Conservation (phyloP, 768 basidiomycete genomes). For the Phallus indusiatus region DNA sequence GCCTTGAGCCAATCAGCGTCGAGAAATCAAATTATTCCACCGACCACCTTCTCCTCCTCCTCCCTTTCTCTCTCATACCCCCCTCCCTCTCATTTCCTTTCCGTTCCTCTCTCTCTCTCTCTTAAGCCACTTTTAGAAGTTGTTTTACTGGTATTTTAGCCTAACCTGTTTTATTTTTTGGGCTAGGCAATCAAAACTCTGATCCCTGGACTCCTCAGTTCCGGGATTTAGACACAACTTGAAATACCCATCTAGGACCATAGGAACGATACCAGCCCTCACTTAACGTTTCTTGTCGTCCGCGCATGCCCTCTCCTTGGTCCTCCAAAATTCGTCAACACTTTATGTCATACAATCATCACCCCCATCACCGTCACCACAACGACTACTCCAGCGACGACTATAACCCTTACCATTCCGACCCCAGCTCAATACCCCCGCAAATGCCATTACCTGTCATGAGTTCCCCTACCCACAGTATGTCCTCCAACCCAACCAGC, state of each 20-base stretch:
- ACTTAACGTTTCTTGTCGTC: neutral
- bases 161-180: neutral
- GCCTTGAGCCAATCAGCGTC: neutral
- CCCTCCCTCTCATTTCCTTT: neutral
- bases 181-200: neutral
- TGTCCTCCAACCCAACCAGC: neutral
- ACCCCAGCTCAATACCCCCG: neutral
- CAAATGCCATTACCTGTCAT: neutral
- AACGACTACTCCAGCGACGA: neutral
- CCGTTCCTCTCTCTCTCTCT: neutral
- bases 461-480: neutral
- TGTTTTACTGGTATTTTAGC: neutral
- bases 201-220: neutral
- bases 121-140: neutral
- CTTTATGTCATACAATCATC: neutral
- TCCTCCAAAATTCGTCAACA: neutral
- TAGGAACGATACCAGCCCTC: neutral
- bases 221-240: neutral
- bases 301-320: neutral
- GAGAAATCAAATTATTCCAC: neutral
- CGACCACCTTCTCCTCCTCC: neutral
- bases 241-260: neutral
- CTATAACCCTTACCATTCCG: neutral
- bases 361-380: neutral
- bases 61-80: neutral